A percentile compares a stretch with the other conserved stretches of the same genome.
Evolutionary conservation across 371 early-diverging fungal genomes (phyloP).

Genomic region (Cokeromyces recurvatus): DNA sequence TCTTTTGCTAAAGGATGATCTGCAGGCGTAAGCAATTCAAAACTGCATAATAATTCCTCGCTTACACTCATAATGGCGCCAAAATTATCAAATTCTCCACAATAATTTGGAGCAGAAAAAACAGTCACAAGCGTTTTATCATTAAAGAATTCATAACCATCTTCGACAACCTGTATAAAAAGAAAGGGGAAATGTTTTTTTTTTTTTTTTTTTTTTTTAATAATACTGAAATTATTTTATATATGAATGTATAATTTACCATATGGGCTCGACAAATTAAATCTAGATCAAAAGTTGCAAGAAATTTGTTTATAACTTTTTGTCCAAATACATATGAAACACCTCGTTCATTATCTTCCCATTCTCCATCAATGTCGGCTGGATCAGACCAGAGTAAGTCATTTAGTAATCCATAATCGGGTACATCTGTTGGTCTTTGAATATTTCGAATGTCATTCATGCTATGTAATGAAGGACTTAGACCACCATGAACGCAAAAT

Average conservation of each 20-base stretch:
- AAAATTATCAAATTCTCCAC: constrained; percentile 96
- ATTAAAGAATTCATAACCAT: constrained; percentile 97
- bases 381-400: constrained; percentile 92
- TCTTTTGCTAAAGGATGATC: constrained; percentile 29
- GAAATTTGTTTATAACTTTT: constrained; percentile 81
- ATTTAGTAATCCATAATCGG: constrained; percentile 85
- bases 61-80: constrained; percentile 96
- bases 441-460: constrained; percentile 93
- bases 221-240: background rate
- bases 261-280: constrained; percentile 96
- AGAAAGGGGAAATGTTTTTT: background rate
- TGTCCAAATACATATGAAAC: constrained; percentile 94
- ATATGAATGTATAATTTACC: constrained; percentile 44
- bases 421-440: constrained; percentile 93
- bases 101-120: constrained; percentile 97
- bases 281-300: constrained; percentile 81
- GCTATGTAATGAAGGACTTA: constrained; percentile 69
- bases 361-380: constrained; percentile 67
- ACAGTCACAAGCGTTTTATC: constrained; percentile 90
- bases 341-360: constrained; percentile 98
- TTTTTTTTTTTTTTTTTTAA: background rate
- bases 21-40: constrained; percentile 47
- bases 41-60: constrained; percentile 85
- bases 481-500: constrained; percentile 96
- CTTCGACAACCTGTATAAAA: constrained; percentile 53